Evolutionary conservation across 202 grass and related monocot genomes (phyloP).

Genomic region (Zoysia matrella): DNA sequence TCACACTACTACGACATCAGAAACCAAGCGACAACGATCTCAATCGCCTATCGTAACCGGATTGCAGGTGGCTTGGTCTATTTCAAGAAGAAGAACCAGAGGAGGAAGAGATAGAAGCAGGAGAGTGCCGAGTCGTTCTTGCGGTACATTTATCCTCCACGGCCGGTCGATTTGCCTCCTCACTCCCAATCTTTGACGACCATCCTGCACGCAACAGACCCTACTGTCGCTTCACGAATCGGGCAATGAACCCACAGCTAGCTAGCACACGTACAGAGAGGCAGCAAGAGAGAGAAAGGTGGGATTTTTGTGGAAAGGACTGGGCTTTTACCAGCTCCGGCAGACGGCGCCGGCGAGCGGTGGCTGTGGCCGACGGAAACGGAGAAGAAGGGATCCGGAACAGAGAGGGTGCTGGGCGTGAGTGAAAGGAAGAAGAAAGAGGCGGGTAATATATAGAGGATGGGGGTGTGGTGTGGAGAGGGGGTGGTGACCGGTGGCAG

Average conservation of each 20-base stretch:
- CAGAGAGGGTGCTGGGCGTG: slow-evolving; percentile 18
- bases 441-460: slow-evolving; percentile 52
- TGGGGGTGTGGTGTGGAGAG: background rate
- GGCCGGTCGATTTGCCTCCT: slow-evolving; percentile 29
- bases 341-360: slow-evolving; percentile 20
- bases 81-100: slow-evolving; percentile 94
- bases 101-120: slow-evolving; percentile 84
- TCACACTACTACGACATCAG: background rate
- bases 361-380: slow-evolving; percentile 22
- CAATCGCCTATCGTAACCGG: background rate
- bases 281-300: slow-evolving; percentile 3
- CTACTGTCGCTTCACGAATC: slow-evolving; percentile 32
- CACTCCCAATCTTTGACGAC: slow-evolving; percentile 47
- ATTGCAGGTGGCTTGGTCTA: slow-evolving; percentile 10
- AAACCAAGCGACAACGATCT: background rate
- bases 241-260: slow-evolving; percentile 1
- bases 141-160: slow-evolving; percentile 67
- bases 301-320: background rate
- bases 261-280: background rate
- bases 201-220: slow-evolving; percentile 29
- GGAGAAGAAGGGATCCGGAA: background rate
- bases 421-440: slow-evolving; percentile 40
- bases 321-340: slow-evolving; percentile 4
- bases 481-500: slow-evolving; percentile 48
- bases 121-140: slow-evolving; percentile 83